A percentile compares a stretch with the other conserved stretches of the same genome.
These are phyloP conservation scores for Aspergillus awamori DNA, from an alignment of 2,329 filamentous ascomycete genomes.

Conservation along the genomic window DNA sequence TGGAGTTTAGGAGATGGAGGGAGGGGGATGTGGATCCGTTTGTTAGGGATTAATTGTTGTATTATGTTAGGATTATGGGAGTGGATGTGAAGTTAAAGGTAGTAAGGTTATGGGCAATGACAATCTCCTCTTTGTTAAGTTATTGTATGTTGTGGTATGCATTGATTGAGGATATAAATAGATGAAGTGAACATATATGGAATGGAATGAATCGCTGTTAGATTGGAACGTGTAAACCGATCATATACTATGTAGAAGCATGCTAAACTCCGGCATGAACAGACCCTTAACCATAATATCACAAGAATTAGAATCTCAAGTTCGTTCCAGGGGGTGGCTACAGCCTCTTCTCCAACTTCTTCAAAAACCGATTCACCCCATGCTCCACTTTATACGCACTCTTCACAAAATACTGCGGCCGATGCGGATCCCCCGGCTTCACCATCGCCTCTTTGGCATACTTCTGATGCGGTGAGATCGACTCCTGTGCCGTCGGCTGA, in stretches of 20 bases:
- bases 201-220: too few relatives aligned
- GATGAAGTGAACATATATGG: too few relatives aligned
- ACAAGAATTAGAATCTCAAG: not conserved
- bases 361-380: constrained; percentile 49
- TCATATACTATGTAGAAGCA: too few relatives aligned
- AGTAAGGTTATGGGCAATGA: too few relatives aligned
- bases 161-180: too few relatives aligned
- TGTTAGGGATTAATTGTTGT: not conserved
- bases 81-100: not conserved
- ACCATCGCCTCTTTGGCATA: constrained; percentile 37
- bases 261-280: too few relatives aligned
- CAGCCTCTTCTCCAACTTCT: constrained; percentile 49
- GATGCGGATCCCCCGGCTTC: constrained; percentile 35
- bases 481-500: constrained; percentile 49
- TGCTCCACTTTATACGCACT: constrained; percentile 44
- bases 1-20: not conserved
- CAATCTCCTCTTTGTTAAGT: too few relatives aligned
- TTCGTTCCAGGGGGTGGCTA: constrained; percentile 10
- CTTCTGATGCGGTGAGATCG: constrained; percentile 39
- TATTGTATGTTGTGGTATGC: too few relatives aligned
- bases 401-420: constrained; percentile 43
- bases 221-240: too few relatives aligned
- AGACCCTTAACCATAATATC: too few relatives aligned
- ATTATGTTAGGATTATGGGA: not conserved
- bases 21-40: not conserved